Evolutionary conservation across 129 eudicot genomes (phyloP), one percentile per base, ranked within the genome.

Genomic region (Mikania micrantha): DNA sequence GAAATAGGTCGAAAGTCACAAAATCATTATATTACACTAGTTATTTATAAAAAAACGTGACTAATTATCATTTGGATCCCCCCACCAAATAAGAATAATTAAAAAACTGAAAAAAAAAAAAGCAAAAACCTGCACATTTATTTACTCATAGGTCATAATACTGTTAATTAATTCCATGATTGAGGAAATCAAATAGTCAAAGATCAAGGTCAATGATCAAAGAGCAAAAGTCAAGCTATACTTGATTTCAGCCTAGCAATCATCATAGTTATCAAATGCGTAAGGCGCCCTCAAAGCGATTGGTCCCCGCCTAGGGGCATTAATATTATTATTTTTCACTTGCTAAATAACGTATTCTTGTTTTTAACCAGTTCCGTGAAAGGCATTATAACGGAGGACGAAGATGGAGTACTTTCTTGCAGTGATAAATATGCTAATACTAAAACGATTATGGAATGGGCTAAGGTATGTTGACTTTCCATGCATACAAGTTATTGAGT

Each of bases 341-440:
- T 45, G 32, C 71, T 71, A 19, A 45, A 36, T 39, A 79, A 34
- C 32, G 57, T 32, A 32, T 63, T 65, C 13, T 74, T 75, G 59
- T 81, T 41, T 72, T 79, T 72, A 78, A 80, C 80, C 97, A 94
- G 99, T 84, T 77, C 96, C 81, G 93, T 74, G 39, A 84, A 80
- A 78, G 87, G 88, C 50, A 12, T 73, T 53, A 78, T 71, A 41
- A 76, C 86, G 16, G 94, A 84, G 74, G 95, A 80, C 53, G 89
- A 84, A 64, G 88, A 81, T 31, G 85, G 74, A 48, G 60, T 41
- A 19, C 52, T 64, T 59, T 78, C 72, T 69, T 71, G 74, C 69
- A 64, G 81, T 61, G 86, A 80, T 7, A 79, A 69, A 59, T 80
- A 86, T 78, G 75, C 81, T 32, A 81, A 71, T 34, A 82, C 71